Percentiles rank a stretch among this genome's conserved stretches.
Conservation (phyloP, 225 moss, liverwort and hornwort genomes). For the Physcomitrellopsis africana region DNA sequence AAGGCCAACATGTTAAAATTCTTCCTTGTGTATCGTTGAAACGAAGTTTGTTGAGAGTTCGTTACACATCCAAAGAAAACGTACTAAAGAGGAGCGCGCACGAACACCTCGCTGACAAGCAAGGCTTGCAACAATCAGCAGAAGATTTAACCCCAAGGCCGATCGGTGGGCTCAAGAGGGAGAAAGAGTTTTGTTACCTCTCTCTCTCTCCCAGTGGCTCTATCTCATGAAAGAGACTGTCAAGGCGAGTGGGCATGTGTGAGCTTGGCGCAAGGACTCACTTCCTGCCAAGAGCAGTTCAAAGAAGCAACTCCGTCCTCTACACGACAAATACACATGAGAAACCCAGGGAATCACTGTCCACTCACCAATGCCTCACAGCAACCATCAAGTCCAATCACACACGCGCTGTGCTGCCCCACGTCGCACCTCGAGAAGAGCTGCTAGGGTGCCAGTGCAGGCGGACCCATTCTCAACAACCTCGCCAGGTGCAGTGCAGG, state of each 20-base stretch:
- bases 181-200: slow-evolving; percentile 51
- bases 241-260: slow-evolving; percentile 69
- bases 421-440: slow-evolving; percentile 61
- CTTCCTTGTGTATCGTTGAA: no score
- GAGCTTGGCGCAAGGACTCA: slow-evolving; percentile 85
- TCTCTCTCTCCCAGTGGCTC: background rate
- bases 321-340: slow-evolving; percentile 4
- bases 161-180: background rate
- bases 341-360: slow-evolving; percentile 12
- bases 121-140: no score
- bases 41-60: no score
- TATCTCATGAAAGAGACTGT: slow-evolving; percentile 65
- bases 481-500: slow-evolving; percentile 65
- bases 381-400: no score
- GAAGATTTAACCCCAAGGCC: no score
- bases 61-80: no score
- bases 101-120: no score
- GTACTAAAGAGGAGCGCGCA: no score
- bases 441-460: background rate
- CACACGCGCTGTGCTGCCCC: background rate
- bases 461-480: slow-evolving; percentile 66
- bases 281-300: slow-evolving; percentile 87
- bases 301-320: slow-evolving; percentile 73
- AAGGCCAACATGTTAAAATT: no score
- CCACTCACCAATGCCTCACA: background rate